phyloP scores from a whole-genome alignment of 75 land plant species.

The Cunninghamia lanceolata region DNA sequence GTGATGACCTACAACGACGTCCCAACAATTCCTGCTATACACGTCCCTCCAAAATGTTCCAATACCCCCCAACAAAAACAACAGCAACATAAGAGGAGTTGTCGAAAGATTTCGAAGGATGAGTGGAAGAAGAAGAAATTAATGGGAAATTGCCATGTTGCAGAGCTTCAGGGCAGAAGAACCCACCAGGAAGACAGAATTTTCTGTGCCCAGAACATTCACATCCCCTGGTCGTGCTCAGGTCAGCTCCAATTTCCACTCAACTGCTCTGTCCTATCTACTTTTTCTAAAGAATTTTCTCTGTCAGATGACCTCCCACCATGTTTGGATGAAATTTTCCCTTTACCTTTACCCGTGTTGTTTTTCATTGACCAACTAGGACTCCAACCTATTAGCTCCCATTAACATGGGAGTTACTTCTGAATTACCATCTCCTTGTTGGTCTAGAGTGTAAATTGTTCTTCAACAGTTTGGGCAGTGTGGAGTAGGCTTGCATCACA shows the following conservation, averaged over 20 bases:
- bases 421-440: background rate
- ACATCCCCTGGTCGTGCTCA: constrained; percentile 59
- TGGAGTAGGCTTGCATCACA: background rate
- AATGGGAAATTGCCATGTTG: constrained; percentile 32
- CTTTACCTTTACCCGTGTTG: no score
- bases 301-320: background rate
- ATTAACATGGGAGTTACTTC: background rate
- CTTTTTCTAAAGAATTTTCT: background rate
- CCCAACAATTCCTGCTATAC: constrained; percentile 52
- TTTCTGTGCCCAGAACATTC: constrained; percentile 54
- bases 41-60: constrained; percentile 56
- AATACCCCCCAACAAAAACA: constrained; percentile 20
- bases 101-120: background rate
- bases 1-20: constrained; percentile 56
- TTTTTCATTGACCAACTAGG: no score
- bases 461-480: background rate
- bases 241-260: constrained; percentile 19
- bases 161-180: constrained; percentile 49
- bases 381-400: no score
- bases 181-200: constrained; percentile 52
- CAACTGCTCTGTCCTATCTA: background rate
- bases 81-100: background rate
- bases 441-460: background rate
- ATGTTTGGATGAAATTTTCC: no score
- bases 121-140: constrained; percentile 7